Evolutionary conservation across 2,329 filamentous ascomycete genomes (phyloP).

Genomic region (Chrysosphaeria jannelii): DNA sequence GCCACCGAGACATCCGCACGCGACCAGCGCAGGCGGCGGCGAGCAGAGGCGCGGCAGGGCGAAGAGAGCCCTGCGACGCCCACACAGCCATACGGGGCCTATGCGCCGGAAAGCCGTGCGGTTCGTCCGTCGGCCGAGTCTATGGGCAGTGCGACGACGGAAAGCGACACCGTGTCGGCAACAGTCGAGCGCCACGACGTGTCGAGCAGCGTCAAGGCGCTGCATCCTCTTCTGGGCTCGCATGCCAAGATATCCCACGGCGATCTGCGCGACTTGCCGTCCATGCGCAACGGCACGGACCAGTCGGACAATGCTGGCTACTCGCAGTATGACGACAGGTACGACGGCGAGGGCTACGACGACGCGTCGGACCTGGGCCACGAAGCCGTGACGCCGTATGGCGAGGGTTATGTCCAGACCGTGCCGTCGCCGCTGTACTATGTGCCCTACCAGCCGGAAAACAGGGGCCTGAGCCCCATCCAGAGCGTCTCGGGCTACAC

Average conservation of each 20-base stretch:
- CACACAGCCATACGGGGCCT: constrained; percentile 12
- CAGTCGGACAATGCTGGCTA: constrained; percentile 14
- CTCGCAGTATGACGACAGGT: constrained; percentile 3
- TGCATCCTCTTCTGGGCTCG: constrained; percentile 34
- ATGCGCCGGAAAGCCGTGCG: no score
- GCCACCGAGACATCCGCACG: constrained; percentile 17
- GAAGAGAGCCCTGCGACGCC: constrained; percentile 21
- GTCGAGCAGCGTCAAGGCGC: no score
- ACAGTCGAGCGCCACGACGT: no score
- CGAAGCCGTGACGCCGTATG: constrained; percentile 12
- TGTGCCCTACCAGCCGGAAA: constrained; percentile 35
- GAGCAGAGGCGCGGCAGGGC: constrained; percentile 21
- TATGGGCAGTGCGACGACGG: no score
- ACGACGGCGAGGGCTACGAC: constrained; percentile 11
- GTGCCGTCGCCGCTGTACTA: constrained; percentile 33
- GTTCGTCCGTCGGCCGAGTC: no score
- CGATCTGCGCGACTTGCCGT: constrained; percentile 19
- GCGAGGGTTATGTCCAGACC: constrained; percentile 27
- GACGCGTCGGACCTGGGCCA: constrained; percentile 6
- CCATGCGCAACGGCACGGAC: constrained; percentile 11
- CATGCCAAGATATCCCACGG: constrained; percentile 33
- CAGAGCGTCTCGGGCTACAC: constrained; percentile 76
- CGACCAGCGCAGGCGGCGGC: constrained; percentile 19
- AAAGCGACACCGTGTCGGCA: no score
- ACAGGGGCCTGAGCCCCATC: constrained; percentile 56